A percentile compares a stretch with the other conserved stretches of the same genome.
phyloP scores from a whole-genome alignment of 371 early-diverging fungal species.

The Rhizopus arrhizus region DNA sequence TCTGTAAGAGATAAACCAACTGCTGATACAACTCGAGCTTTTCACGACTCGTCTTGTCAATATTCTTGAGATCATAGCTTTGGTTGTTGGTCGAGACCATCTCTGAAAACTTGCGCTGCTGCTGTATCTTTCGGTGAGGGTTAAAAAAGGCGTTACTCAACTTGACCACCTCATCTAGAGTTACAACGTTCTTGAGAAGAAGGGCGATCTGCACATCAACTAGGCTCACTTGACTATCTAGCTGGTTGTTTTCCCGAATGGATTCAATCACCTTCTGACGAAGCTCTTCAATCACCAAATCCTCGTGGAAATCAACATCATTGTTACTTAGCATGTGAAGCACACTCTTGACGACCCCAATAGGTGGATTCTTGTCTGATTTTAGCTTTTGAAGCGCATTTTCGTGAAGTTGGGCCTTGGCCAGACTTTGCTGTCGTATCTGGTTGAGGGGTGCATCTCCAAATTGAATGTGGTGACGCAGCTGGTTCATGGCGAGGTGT shows the following conservation, averaged over 20 bases:
- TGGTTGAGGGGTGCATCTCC: background rate
- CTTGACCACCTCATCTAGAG: conserved; percentile 89
- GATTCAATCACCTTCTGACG: conserved; percentile 84
- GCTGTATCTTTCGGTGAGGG: conserved; percentile 51
- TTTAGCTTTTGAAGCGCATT: conserved; percentile 22
- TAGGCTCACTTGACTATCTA: conserved; percentile 83
- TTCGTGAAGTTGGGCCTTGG: conserved; percentile 19
- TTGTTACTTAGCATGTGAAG: conserved; percentile 90
- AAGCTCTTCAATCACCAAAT: conserved; percentile 84
- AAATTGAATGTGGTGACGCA: conserved; percentile 7
- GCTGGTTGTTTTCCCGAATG: conserved; percentile 89
- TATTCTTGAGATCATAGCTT: conserved; percentile 59
- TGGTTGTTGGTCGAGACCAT: conserved; percentile 27
- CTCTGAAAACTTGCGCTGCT: conserved; percentile 55
- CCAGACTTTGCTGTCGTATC: conserved; percentile 1
- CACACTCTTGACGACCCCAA: conserved; percentile 85
- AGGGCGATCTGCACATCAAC: conserved; percentile 97
- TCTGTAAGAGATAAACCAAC: conserved; percentile 95
- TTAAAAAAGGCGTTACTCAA: conserved; percentile 51
- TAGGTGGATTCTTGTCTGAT: conserved; percentile 76
- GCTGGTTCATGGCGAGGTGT: conserved; percentile 13
- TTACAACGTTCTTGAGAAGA: conserved; percentile 94
- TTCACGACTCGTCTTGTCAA: conserved; percentile 86
- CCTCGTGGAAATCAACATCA: conserved; percentile 91
- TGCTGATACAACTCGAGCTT: conserved; percentile 87